A percentile compares a stretch with the other conserved stretches of the same genome.
Conservation (phyloP, 140 eudicot species). For the Oenanthe javanica region DNA sequence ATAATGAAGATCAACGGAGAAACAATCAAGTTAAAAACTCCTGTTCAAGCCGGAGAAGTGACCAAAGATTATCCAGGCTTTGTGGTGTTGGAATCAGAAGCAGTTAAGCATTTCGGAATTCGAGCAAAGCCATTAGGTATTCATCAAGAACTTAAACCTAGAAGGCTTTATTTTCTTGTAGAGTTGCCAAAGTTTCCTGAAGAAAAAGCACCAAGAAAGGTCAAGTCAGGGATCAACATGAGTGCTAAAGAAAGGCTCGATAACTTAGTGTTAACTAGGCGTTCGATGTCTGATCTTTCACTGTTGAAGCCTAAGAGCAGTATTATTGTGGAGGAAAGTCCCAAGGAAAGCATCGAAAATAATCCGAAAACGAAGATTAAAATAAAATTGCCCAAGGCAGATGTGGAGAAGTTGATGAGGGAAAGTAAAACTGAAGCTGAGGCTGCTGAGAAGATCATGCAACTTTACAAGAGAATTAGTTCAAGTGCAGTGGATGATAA, state of each 20-base stretch:
- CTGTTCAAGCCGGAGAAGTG: conserved; percentile 57
- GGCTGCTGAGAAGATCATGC: conserved; percentile 61
- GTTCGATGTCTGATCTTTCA: conserved; percentile 72
- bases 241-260: conserved; percentile 90
- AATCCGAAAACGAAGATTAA: conserved; percentile 39
- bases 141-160: conserved; percentile 60
- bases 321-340: conserved; percentile 26
- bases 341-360: neutral
- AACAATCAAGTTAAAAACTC: conserved; percentile 60
- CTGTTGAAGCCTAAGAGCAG: conserved; percentile 33
- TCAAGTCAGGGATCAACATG: conserved; percentile 71
- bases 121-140: conserved; percentile 84
- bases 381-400: conserved; percentile 75
- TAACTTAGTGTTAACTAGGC: conserved; percentile 58
- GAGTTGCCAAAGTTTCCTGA: conserved; percentile 58
- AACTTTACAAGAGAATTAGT: conserved; percentile 35
- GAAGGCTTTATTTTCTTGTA: conserved; percentile 68
- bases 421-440: conserved; percentile 53
- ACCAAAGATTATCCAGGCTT: conserved; percentile 62
- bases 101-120: conserved; percentile 65
- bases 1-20: conserved; percentile 83
- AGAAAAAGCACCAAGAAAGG: conserved; percentile 41
- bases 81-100: conserved; percentile 70
- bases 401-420: conserved; percentile 76
- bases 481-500: neutral